These are phyloP conservation scores for Ustulina deusta DNA, from an alignment of 2,329 filamentous ascomycete species.

Conservation along the genomic window DNA sequence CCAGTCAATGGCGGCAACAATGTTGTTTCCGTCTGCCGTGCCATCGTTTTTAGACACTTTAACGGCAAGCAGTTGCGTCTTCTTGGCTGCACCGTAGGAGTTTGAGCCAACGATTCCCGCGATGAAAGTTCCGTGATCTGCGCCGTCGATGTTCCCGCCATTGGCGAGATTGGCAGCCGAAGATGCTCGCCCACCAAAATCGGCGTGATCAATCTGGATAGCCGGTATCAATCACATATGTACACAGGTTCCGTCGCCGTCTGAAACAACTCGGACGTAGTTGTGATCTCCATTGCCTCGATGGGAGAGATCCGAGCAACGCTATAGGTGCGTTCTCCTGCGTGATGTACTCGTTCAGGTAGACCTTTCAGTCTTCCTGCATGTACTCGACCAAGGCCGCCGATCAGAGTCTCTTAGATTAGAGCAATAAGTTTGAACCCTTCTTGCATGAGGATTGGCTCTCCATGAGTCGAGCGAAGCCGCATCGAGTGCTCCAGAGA, in stretches of 20 bases:
- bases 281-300: conserved; percentile 26
- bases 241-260: conserved; percentile 49
- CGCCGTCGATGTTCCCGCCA: conserved; percentile 43
- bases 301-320: conserved; percentile 48
- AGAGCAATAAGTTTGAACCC: neutral
- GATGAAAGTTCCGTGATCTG: conserved; percentile 57
- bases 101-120: conserved; percentile 51
- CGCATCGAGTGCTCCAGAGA: conserved; percentile 19
- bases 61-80: conserved; percentile 55
- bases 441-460: conserved; percentile 23
- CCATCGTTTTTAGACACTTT: conserved; percentile 56
- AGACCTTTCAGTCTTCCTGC: conserved; percentile 39
- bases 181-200: conserved; percentile 47
- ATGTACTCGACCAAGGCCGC: conserved; percentile 32
- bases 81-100: conserved; percentile 61
- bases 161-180: conserved; percentile 35
- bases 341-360: conserved; percentile 11
- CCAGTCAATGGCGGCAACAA: conserved; percentile 50
- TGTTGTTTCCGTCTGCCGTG: conserved; percentile 43
- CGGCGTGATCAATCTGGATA: conserved; percentile 53
- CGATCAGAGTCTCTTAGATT: neutral
- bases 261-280: conserved; percentile 44
- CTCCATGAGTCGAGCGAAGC: conserved; percentile 14
- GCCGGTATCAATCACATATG: conserved; percentile 61
- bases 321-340: conserved; percentile 47